These are phyloP conservation scores for Rhizodiscina lignyota DNA, from an alignment of 495 filamentous ascomycete genomes.

Conservation along the genomic window DNA sequence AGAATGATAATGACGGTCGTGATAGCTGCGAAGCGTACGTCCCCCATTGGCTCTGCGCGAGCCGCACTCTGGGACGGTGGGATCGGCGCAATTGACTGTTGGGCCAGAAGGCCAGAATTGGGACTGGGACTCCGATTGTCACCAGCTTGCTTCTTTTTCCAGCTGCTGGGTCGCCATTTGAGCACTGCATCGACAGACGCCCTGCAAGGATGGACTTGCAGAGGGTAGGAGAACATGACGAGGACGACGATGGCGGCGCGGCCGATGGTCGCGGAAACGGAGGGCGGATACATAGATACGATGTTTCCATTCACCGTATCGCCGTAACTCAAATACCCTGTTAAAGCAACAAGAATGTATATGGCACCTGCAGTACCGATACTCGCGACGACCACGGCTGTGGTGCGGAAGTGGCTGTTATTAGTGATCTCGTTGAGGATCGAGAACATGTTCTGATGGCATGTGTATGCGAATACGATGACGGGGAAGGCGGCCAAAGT, in stretches of 20 bases:
- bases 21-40: constrained; percentile 82
- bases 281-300: constrained; percentile 76
- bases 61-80: constrained; percentile 16
- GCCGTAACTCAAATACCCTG: constrained; percentile 89
- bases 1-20: constrained; percentile 71
- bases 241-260: constrained; percentile 90
- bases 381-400: constrained; percentile 61
- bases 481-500: constrained; percentile 79
- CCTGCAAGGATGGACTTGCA: constrained; percentile 89
- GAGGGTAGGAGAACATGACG: constrained; percentile 90
- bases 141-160: constrained; percentile 4
- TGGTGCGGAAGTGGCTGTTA: constrained; percentile 67
- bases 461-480: constrained; percentile 95
- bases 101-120: constrained; percentile 1
- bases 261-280: constrained; percentile 73
- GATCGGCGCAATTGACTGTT: too few relatives aligned
- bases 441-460: constrained; percentile 99
- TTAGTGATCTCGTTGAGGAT: constrained; percentile 88
- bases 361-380: constrained; percentile 66
- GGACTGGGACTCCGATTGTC: neutral
- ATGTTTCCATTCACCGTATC: constrained; percentile 79
- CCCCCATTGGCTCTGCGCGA: constrained; percentile 3
- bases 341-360: constrained; percentile 84
- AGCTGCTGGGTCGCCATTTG: constrained; percentile 63
- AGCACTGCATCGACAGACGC: constrained; percentile 84